These are phyloP conservation scores for Cyathus striatus DNA, from an alignment of 768 basidiomycete genomes.

Conservation along the genomic window DNA sequence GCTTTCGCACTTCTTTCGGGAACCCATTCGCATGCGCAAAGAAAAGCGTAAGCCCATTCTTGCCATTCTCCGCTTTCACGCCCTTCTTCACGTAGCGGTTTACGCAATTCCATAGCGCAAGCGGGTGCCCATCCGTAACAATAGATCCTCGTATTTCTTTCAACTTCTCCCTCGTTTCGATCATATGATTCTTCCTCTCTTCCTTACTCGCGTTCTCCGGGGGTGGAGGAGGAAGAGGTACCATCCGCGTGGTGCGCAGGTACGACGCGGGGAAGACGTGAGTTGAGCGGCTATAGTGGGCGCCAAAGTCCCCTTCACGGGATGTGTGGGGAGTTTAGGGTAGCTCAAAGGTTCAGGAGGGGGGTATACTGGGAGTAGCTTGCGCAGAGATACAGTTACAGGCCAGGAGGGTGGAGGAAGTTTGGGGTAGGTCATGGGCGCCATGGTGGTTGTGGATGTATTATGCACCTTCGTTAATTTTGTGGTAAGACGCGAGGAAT, in stretches of 20 bases:
- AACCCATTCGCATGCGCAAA: slow-evolving; percentile 86
- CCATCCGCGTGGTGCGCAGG: slow-evolving; percentile 37
- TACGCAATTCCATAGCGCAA: slow-evolving; percentile 60
- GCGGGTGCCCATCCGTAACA: slow-evolving; percentile 29
- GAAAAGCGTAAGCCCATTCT: slow-evolving; percentile 67
- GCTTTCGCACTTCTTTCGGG: slow-evolving; percentile 66
- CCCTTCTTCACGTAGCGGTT: slow-evolving; percentile 61
- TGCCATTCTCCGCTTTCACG: slow-evolving; percentile 12
- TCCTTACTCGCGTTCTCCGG: slow-evolving; percentile 26
- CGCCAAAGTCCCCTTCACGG: slow-evolving; percentile 24
- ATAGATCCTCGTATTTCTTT: slow-evolving; percentile 23
- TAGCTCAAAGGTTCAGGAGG: slow-evolving; percentile 22
- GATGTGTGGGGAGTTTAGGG: slow-evolving; percentile 37
- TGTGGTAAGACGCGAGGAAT: too few relatives aligned
- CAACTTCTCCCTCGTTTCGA: slow-evolving; percentile 17
- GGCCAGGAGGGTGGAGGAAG: slow-evolving; percentile 22
- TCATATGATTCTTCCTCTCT: slow-evolving; percentile 21
- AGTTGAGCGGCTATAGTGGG: slow-evolving; percentile 39
- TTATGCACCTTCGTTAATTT: too few relatives aligned
- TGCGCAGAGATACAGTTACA: slow-evolving; percentile 16
- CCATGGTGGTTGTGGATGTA: neutral
- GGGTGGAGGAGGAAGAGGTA: slow-evolving; percentile 30
- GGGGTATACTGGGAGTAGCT: slow-evolving; percentile 32
- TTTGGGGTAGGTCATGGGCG: slow-evolving; percentile 13
- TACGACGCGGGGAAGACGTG: slow-evolving; percentile 53